phyloP scores from a whole-genome alignment of 495 filamentous ascomycete genomes.

The Aspergillus nidulans region DNA sequence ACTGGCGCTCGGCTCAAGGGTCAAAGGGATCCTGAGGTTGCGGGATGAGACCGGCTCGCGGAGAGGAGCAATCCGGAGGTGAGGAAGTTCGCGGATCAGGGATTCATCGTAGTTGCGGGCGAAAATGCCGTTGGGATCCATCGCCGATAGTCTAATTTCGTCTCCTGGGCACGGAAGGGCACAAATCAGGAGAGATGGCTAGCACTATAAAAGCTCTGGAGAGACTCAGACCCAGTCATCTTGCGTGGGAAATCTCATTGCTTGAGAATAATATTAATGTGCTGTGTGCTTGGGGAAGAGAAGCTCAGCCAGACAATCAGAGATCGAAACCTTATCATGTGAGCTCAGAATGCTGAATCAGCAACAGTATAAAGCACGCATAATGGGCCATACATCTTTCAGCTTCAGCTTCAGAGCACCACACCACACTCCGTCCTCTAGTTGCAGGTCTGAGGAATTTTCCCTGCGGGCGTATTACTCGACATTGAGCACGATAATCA shows the following conservation, averaged over 20 bases:
- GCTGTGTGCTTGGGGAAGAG: neutral
- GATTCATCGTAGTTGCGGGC: slow-evolving; percentile 38
- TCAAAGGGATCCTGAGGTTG: slow-evolving; percentile 37
- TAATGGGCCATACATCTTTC: neutral
- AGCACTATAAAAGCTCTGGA: slow-evolving; percentile 6
- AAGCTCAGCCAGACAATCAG: neutral
- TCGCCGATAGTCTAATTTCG: slow-evolving; percentile 16
- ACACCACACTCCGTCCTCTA: no score
- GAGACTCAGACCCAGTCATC: slow-evolving; percentile 7
- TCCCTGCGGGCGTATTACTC: neutral
- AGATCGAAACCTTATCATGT: neutral
- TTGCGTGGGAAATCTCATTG: neutral
- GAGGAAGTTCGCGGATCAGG: slow-evolving; percentile 40
- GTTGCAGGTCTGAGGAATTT: no score
- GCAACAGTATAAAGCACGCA: neutral
- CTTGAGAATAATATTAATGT: neutral
- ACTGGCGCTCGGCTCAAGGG: slow-evolving; percentile 46
- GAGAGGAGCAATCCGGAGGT: slow-evolving; percentile 48
- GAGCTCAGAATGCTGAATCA: slow-evolving; percentile 2
- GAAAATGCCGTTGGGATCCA: slow-evolving; percentile 31
- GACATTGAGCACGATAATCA: neutral
- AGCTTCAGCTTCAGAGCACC: neutral
- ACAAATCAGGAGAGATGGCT: slow-evolving; percentile 2
- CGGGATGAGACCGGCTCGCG: slow-evolving; percentile 45
- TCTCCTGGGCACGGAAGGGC: neutral